Evolutionary conservation across 2,329 filamentous ascomycete genomes (phyloP).

Genomic region (Xylariomycetidae sp.): DNA sequence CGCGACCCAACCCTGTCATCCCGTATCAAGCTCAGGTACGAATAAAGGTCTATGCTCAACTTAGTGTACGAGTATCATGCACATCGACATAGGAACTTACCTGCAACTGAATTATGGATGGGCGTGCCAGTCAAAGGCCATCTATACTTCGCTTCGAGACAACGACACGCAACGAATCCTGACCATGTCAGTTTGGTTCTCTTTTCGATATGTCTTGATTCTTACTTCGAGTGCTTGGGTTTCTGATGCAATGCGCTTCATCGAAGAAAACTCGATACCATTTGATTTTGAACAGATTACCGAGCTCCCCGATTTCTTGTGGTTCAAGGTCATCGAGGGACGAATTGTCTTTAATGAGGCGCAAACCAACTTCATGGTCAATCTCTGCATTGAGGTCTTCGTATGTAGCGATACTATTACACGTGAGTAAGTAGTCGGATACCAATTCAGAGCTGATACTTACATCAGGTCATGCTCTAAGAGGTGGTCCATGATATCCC

Average conservation of each 20-base stretch:
- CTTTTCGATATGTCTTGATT: too few species aligned
- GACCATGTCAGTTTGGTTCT: too few species aligned
- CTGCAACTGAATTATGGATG: slow-evolving; percentile 2
- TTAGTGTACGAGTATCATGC: background rate
- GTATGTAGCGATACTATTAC: background rate
- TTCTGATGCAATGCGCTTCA: background rate
- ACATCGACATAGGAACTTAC: background rate
- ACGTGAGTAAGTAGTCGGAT: background rate
- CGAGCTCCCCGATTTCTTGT: too few species aligned
- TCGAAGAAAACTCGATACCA: background rate
- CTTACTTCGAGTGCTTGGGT: background rate
- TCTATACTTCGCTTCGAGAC: too few species aligned
- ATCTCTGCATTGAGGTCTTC: background rate
- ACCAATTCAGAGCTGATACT: too few species aligned
- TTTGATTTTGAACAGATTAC: background rate
- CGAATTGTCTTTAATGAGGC: background rate
- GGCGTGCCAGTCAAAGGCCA: too few species aligned
- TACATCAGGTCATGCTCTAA: background rate
- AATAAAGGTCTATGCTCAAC: background rate
- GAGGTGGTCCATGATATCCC: background rate
- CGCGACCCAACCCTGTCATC: too few species aligned
- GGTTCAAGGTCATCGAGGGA: too few species aligned
- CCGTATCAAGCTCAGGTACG: background rate
- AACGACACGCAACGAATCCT: too few species aligned
- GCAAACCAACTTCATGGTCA: background rate